A percentile compares a stretch with the other conserved stretches of the same genome.
phyloP scores from a whole-genome alignment of 1,284 basidiomycete species.

The Trichosporon faecale region DNA sequence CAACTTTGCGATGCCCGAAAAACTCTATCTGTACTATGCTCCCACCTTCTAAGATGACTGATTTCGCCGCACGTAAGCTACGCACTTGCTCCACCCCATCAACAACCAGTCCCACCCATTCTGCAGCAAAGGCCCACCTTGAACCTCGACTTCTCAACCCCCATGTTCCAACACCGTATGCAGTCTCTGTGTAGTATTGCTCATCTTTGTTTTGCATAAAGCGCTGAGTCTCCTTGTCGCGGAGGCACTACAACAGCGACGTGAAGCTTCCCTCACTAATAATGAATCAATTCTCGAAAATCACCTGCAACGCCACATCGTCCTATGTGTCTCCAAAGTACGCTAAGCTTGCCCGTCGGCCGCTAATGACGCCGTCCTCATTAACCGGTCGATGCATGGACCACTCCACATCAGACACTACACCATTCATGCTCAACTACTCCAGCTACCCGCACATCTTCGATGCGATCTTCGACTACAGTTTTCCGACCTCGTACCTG shows the following conservation, averaged over 20 bases:
- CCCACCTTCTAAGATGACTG: no score
- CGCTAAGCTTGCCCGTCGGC: not conserved
- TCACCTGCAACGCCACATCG: not conserved
- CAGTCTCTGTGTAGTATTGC: no score
- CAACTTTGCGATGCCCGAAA: not conserved
- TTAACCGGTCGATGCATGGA: not conserved
- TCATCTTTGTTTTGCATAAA: no score
- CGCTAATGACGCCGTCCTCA: not conserved
- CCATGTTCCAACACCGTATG: no score
- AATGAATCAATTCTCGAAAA: not conserved
- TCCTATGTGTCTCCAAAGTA: not conserved
- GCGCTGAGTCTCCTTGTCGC: no score
- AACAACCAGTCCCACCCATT: no score
- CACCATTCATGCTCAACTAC: not conserved
- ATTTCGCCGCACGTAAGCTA: no score
- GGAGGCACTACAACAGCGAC: no score
- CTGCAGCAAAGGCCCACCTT: no score
- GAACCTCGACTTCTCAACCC: no score
- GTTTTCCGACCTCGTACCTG: not conserved
- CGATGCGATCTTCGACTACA: slow-evolving; percentile 7
- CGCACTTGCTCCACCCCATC: no score
- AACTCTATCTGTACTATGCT: not conserved
- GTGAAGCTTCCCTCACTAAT: no score
- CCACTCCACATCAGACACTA: not conserved
- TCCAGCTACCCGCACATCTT: slow-evolving; percentile 17